These are phyloP conservation scores for Asclepias syriaca DNA, from an alignment of 257 asterid species.

Conservation along the genomic window DNA sequence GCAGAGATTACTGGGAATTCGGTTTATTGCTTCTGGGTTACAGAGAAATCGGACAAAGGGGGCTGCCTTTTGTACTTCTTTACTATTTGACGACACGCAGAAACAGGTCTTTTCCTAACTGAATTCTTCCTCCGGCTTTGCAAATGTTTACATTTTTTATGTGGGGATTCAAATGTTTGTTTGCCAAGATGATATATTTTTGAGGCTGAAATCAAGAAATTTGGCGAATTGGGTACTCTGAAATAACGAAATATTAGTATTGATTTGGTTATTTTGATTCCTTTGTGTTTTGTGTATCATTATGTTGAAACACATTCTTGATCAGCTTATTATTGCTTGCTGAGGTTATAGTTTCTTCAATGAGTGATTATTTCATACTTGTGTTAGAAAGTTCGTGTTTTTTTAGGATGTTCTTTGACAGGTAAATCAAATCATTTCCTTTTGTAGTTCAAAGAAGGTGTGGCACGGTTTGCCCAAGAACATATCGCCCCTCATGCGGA, in stretches of 20 bases:
- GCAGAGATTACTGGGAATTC: slow-evolving; percentile 57
- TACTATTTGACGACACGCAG: slow-evolving; percentile 82
- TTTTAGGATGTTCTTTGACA: slow-evolving; percentile 2
- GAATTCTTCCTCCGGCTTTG: not conserved
- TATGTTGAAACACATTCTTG: not conserved
- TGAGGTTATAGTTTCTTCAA: not conserved
- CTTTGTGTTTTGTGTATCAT: not conserved
- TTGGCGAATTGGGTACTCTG: not conserved
- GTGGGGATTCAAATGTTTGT: not conserved
- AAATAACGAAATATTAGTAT: not conserved
- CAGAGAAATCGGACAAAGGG: slow-evolving; percentile 24
- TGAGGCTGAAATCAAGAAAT: not conserved
- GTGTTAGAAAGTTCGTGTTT: slow-evolving; percentile 2
- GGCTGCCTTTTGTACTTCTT: slow-evolving; percentile 69
- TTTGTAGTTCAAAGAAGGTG: slow-evolving; percentile 87
- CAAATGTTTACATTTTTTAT: not conserved
- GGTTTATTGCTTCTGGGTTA: slow-evolving; percentile 46
- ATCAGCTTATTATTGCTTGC: not conserved
- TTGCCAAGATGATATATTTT: not conserved
- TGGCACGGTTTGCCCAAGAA: slow-evolving; percentile 88
- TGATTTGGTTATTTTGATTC: not conserved
- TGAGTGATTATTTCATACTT: not conserved
- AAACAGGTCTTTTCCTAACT: slow-evolving; percentile 47
- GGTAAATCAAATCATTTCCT: not conserved
- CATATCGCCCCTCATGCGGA: slow-evolving; percentile 90